A percentile compares a stretch with the other conserved stretches of the same genome.
phyloP scores from a whole-genome alignment of 768 basidiomycete species.

The Phylloporus arenicola region DNA sequence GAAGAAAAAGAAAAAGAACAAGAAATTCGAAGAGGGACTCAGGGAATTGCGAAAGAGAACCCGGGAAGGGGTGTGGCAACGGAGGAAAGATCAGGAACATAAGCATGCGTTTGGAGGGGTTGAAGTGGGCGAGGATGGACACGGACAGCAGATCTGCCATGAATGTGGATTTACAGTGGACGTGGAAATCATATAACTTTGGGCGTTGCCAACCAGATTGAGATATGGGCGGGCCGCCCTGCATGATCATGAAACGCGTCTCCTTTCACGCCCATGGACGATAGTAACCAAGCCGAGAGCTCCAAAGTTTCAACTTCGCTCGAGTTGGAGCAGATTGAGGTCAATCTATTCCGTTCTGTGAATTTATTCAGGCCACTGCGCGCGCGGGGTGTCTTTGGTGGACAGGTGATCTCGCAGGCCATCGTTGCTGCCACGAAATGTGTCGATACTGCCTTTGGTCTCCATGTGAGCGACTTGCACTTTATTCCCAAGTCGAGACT shows the following conservation, averaged over 20 bases:
- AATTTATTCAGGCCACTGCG: conserved; percentile 57
- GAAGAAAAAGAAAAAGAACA: conserved; percentile 87
- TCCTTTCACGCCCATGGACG: conserved; percentile 25
- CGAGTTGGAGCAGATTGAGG: conserved; percentile 74
- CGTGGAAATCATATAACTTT: conserved; percentile 66
- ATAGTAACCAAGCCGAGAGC: conserved; percentile 51
- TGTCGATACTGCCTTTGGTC: conserved; percentile 55
- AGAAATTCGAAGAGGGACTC: conserved; percentile 90
- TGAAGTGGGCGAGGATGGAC: conserved; percentile 48
- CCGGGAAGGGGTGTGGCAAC: conserved; percentile 86
- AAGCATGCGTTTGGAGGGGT: conserved; percentile 72
- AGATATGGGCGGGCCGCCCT: neutral
- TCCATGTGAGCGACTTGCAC: conserved; percentile 55
- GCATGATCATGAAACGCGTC: neutral
- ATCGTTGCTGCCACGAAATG: conserved; percentile 75
- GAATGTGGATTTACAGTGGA: conserved; percentile 90
- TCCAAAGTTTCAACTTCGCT: conserved; percentile 67
- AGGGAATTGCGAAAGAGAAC: conserved; percentile 80
- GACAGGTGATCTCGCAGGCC: conserved; percentile 87
- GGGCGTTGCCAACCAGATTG: neutral
- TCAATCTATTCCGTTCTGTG: conserved; percentile 73
- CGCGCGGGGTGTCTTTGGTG: conserved; percentile 77
- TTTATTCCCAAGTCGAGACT: neutral
- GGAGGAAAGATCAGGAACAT: conserved; percentile 82
- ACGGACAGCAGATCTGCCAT: conserved; percentile 70